Conservation (phyloP, 768 basidiomycete genomes). For the Leccinum barrowsii region DNA sequence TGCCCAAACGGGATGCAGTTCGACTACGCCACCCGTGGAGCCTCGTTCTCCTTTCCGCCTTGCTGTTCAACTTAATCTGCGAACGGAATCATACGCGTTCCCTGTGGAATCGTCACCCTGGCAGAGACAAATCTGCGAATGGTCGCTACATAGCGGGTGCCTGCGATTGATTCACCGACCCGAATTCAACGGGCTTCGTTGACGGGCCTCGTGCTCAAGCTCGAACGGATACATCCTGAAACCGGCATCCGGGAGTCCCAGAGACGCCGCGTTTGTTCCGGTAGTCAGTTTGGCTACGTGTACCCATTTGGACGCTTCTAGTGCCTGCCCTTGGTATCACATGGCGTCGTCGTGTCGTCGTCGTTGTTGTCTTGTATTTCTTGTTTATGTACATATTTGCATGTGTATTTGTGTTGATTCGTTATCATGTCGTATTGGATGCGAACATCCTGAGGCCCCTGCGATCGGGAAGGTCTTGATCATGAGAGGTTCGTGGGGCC, state of each 20-base stretch:
- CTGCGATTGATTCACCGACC: slow-evolving; percentile 47
- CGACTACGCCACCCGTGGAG: not conserved
- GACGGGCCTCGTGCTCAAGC: slow-evolving; percentile 48
- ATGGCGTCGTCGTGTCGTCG: slow-evolving; percentile 30
- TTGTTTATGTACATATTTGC: not conserved
- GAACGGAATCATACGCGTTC: not conserved
- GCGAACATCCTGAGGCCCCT: not conserved
- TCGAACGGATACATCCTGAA: slow-evolving; percentile 37
- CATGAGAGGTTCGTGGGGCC: not conserved
- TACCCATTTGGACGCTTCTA: slow-evolving; percentile 3
- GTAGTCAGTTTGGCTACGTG: not conserved
- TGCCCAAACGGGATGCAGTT: not conserved
- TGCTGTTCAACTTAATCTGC: not conserved
- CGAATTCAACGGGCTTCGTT: slow-evolving; percentile 46
- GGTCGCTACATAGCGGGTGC: slow-evolving; percentile 43
- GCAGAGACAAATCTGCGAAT: slow-evolving; percentile 62
- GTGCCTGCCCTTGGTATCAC: slow-evolving; percentile 28
- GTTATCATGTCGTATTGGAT: not conserved
- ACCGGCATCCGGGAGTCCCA: not conserved
- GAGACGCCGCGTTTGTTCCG: not conserved
- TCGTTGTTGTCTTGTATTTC: not conserved
- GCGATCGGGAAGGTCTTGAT: not conserved
- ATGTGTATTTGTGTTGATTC: not conserved
- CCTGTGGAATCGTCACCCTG: slow-evolving; percentile 1
- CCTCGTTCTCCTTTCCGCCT: not conserved